Conservation (phyloP, 108 stramenopile genomes). For the Stephanodiscus minutulus region DNA sequence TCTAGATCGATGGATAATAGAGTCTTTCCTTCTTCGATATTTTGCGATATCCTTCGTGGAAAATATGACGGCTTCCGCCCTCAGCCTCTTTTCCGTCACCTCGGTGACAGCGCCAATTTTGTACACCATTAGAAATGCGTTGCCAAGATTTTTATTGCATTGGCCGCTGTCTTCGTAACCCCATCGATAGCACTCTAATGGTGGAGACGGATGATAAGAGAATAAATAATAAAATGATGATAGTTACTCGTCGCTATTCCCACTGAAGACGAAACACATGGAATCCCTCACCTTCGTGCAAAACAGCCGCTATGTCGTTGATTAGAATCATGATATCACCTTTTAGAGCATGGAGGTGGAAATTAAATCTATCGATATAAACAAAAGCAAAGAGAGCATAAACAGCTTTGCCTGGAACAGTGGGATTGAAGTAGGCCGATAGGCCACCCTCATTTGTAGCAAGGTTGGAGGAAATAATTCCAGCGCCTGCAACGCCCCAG, state of each 20-base stretch:
- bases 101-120: conserved; percentile 79
- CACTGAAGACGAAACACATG: too few relatives aligned
- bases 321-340: conserved; percentile 96
- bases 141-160: conserved; percentile 97
- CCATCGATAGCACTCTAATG: conserved; percentile 92
- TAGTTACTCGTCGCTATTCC: too few relatives aligned
- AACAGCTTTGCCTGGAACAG: conserved; percentile 85
- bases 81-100: conserved; percentile 70
- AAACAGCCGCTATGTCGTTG: conserved; percentile 91
- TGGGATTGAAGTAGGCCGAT: conserved; percentile 88
- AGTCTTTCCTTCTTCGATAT: conserved; percentile 21
- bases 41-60: conserved; percentile 32
- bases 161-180: conserved; percentile 86
- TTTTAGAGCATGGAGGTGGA: conserved; percentile 79
- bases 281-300: too few relatives aligned
- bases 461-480: conserved; percentile 95
- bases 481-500: conserved; percentile 97
- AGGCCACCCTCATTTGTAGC: conserved; percentile 71
- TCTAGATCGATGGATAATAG: background rate
- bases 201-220: too few relatives aligned
- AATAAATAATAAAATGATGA: too few relatives aligned
- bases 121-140: conserved; percentile 91
- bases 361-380: conserved; percentile 87
- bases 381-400: conserved; percentile 96
- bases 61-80: conserved; percentile 81